A percentile compares a stretch with the other conserved stretches of the same genome.
Evolutionary conservation across 1,139 yeast species (phyloP).

Genomic region (Meyerozyma sp.): DNA sequence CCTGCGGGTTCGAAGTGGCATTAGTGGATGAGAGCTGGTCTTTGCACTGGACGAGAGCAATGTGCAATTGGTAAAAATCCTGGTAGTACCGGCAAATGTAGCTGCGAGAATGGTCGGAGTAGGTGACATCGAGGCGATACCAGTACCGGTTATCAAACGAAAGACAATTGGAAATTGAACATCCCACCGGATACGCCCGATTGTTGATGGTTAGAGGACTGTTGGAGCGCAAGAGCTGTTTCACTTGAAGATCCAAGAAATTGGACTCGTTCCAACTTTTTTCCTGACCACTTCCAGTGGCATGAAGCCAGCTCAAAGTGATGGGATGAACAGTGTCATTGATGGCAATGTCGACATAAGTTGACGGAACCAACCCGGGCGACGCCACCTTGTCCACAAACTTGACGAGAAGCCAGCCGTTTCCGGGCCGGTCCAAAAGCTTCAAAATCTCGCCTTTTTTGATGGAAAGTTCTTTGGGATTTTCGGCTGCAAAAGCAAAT

Average conservation of each 20-base stretch:
- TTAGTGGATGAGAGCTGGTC: conserved; percentile 9
- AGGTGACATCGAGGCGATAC: conserved; percentile 37
- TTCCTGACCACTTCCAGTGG: conserved; percentile 6
- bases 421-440: conserved; percentile 31
- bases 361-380: conserved; percentile 40
- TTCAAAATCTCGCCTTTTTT: conserved; percentile 38
- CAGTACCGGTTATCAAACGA: conserved; percentile 32
- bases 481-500: conserved; percentile 31
- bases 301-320: conserved; percentile 33
- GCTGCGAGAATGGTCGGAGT: conserved; percentile 24
- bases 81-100: conserved; percentile 37
- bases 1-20: conserved; percentile 6
- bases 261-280: conserved; percentile 11
- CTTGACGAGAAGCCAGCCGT: conserved; percentile 43
- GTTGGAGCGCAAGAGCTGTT: conserved; percentile 10
- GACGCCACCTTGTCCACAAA: conserved; percentile 30
- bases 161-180: conserved; percentile 31
- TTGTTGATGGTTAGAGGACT: conserved; percentile 27
- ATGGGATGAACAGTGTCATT: conserved; percentile 35
- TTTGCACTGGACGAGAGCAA: conserved; percentile 17
- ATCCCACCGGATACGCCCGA: conserved; percentile 25
- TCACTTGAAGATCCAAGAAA: conserved; percentile 17
- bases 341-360: conserved; percentile 42
- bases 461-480: conserved; percentile 26
- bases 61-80: conserved; percentile 39